Conservation (phyloP, 148 eudicot genomes). For the Rhododendron kiyosumense region DNA sequence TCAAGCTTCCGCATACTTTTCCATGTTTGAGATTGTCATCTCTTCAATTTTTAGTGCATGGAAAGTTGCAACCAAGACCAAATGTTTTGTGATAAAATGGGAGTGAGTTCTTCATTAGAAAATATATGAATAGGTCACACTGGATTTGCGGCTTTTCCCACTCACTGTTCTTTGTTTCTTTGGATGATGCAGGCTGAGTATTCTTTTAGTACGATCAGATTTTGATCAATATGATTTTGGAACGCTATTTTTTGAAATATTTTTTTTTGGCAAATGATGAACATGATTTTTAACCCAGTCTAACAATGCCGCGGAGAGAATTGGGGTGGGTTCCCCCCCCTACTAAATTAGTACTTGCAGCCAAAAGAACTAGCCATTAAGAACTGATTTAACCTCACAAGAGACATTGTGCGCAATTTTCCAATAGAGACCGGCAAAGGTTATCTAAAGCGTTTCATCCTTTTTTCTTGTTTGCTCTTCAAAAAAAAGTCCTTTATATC, state of each 20-base stretch:
- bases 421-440: too few relatives aligned
- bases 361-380: background rate
- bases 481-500: too few relatives aligned
- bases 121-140: background rate
- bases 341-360: background rate
- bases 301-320: too few relatives aligned
- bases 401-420: background rate
- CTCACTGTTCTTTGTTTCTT: background rate
- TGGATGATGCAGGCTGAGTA: background rate
- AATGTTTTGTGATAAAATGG: background rate
- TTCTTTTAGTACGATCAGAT: too few relatives aligned
- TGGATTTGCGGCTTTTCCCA: background rate
- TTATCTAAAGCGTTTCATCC: too few relatives aligned
- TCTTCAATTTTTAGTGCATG: background rate
- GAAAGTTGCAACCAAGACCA: background rate
- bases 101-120: background rate
- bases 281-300: too few relatives aligned
- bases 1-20: background rate
- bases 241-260: too few relatives aligned
- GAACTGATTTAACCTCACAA: background rate
- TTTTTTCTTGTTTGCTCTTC: too few relatives aligned
- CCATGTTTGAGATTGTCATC: background rate
- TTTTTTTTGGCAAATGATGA: too few relatives aligned
- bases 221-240: background rate
- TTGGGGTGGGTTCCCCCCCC: too few relatives aligned